Conservation (phyloP, 2,329 filamentous ascomycete genomes). For the Sclerotinia nivalis region DNA sequence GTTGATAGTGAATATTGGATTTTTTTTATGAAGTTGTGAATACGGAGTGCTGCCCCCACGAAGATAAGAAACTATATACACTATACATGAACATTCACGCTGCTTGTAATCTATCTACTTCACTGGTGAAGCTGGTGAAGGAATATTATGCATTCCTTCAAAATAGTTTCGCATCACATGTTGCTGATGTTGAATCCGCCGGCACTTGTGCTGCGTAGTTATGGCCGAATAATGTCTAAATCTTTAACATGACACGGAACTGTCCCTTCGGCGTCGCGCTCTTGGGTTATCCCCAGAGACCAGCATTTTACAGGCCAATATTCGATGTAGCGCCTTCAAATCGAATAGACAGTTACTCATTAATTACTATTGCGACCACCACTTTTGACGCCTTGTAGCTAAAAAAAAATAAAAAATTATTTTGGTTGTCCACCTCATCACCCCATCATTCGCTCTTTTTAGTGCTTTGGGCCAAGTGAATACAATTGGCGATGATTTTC, state of each 20-base stretch:
- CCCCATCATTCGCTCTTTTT: neutral
- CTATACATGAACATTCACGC: neutral
- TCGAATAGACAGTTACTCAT: neutral
- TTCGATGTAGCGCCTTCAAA: conserved; percentile 3
- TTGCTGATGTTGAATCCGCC: neutral
- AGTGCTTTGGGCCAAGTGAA: neutral
- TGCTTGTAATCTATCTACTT: neutral
- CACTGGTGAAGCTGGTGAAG: neutral
- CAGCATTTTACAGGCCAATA: neutral
- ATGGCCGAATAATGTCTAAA: neutral
- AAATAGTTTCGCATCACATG: neutral
- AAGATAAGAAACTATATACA: neutral
- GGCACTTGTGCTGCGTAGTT: conserved; percentile 5
- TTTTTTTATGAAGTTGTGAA: conserved; percentile 3
- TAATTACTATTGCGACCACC: neutral
- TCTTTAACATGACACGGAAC: conserved; percentile 1
- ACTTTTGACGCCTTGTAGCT: conserved; percentile 1
- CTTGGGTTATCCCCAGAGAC: neutral
- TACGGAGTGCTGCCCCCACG: conserved; percentile 9
- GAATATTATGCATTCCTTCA: neutral
- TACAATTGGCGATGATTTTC: neutral
- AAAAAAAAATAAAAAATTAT: neutral
- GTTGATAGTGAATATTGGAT: conserved; percentile 6
- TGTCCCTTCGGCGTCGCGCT: conserved; percentile 12
- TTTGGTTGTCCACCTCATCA: neutral